phyloP scores from a whole-genome alignment of 2,329 filamentous ascomycete genomes.

The Ophiostoma novo-ulmi region DNA sequence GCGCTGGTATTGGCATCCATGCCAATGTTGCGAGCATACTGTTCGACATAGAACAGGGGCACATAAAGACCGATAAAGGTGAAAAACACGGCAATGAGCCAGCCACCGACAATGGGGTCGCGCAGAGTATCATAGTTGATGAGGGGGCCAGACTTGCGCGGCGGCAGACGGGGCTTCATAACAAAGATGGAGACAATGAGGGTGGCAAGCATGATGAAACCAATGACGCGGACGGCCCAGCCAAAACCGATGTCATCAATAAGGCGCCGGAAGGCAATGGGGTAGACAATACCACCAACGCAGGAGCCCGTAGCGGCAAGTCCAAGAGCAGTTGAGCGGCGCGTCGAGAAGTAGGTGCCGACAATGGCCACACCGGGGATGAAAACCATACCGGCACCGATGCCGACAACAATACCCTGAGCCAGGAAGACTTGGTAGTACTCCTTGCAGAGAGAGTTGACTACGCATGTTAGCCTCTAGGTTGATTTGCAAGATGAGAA shows the following conservation, averaged over 20 bases:
- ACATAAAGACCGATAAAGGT: constrained; percentile 23
- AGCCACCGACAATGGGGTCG: constrained; percentile 22
- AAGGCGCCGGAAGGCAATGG: constrained; percentile 32
- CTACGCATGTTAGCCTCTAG: background rate
- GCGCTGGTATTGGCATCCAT: constrained; percentile 18
- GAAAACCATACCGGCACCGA: constrained; percentile 53
- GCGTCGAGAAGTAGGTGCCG: constrained; percentile 45
- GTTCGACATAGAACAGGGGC: constrained; percentile 24
- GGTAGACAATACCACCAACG: constrained; percentile 34
- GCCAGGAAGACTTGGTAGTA: constrained; percentile 49
- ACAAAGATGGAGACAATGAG: constrained; percentile 21
- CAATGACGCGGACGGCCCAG: constrained; percentile 29
- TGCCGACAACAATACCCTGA: constrained; percentile 53
- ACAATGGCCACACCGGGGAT: constrained; percentile 49
- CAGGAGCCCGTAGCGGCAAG: constrained; percentile 20
- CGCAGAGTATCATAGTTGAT: constrained; percentile 24
- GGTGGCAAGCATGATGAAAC: constrained; percentile 26
- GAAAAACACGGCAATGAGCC: constrained; percentile 22
- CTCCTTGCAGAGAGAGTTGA: constrained; percentile 35
- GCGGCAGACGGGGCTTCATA: constrained; percentile 23
- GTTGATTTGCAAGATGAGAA: background rate
- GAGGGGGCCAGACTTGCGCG: constrained; percentile 25
- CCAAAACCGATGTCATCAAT: constrained; percentile 28
- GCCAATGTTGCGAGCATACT: constrained; percentile 19
- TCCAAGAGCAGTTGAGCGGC: constrained; percentile 19